Percentiles rank a stretch among this genome's conserved stretches.
Conservation (phyloP, 495 filamentous ascomycete species). For the Chaetomium cochliodes region DNA sequence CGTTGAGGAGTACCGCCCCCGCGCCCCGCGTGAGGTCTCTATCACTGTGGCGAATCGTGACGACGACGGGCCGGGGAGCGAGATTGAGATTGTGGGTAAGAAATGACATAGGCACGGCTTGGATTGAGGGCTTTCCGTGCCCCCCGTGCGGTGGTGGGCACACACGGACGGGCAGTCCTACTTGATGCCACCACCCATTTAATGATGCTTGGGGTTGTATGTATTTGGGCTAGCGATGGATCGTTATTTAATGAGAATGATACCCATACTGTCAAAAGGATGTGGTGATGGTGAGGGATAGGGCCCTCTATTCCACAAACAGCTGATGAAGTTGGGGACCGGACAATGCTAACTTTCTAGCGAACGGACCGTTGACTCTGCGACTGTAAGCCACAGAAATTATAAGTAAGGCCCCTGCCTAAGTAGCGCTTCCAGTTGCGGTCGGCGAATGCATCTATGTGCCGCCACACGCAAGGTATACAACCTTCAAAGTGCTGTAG, state of each 20-base stretch:
- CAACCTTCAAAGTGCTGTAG: too few species aligned
- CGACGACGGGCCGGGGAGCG: neutral
- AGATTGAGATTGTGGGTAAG: neutral
- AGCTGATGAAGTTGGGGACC: too few species aligned
- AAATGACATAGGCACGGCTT: neutral
- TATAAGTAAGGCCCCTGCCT: too few species aligned
- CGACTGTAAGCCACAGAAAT: too few species aligned
- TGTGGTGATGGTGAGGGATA: too few species aligned
- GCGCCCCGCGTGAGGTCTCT: constrained; percentile 3
- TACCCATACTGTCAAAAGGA: neutral
- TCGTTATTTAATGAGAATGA: neutral
- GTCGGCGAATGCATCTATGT: too few species aligned
- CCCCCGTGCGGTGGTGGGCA: neutral
- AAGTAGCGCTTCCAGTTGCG: too few species aligned
- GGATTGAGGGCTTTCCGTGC: neutral
- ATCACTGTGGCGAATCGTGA: neutral
- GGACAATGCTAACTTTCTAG: too few species aligned
- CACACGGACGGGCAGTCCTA: too few species aligned
- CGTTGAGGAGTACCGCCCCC: neutral
- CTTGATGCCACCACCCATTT: neutral
- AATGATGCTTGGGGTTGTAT: neutral
- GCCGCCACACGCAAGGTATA: too few species aligned
- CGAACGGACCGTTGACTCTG: too few species aligned
- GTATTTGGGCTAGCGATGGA: neutral
- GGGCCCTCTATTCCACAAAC: too few species aligned